phyloP scores from a whole-genome alignment of 306 rosid genomes.

The Medicago ruthenica region DNA sequence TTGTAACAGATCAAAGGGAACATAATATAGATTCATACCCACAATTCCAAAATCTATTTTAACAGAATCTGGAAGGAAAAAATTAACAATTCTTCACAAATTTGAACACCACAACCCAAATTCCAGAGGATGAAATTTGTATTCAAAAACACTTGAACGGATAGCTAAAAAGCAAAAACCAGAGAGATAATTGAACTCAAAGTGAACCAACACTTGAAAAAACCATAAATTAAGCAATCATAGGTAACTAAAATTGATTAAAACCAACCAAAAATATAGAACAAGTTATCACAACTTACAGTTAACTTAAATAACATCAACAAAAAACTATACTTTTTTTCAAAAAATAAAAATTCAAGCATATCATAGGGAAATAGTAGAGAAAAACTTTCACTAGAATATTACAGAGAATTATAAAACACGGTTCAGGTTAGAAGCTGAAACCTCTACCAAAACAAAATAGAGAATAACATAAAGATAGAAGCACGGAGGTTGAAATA shows the following conservation, averaged over 20 bases:
- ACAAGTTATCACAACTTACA: neutral
- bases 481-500: constrained; percentile 11
- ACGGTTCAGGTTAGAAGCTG: neutral
- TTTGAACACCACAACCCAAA: neutral
- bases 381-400: neutral
- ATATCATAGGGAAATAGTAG: constrained; percentile 6
- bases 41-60: neutral
- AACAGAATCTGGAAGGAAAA: neutral
- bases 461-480: neutral
- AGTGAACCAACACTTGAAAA: constrained; percentile 16
- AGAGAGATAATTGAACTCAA: constrained; percentile 13
- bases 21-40: neutral
- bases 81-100: neutral
- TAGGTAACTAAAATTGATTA: neutral
- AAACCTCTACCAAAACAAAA: constrained; percentile 4
- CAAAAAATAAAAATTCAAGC: neutral
- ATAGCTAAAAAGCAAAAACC: constrained; percentile 29
- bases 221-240: neutral
- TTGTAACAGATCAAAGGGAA: neutral
- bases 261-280: constrained; percentile 23
- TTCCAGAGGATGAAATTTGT: neutral
- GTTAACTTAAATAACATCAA: neutral
- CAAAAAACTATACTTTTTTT: neutral
- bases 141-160: neutral
- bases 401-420: neutral